Base-by-base conservation (phyloP, 108 stramenopile species). In the Pseudonitzschia multiseries region DNA sequence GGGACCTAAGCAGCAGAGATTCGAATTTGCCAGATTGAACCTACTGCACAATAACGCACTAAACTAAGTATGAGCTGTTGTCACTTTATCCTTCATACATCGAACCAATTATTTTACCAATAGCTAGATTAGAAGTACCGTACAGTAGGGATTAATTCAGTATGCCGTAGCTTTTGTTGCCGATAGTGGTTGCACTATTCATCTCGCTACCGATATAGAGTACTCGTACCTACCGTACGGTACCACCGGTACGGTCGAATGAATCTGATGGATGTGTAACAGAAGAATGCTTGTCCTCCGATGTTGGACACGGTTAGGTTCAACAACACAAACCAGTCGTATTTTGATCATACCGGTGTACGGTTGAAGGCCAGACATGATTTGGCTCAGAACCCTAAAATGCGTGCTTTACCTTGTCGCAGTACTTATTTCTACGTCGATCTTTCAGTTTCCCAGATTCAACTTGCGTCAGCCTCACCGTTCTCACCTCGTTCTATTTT, bases 1-100 rank as follows among this genome's bases (percentile, higher is more conserved):
- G 52, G 69, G 65, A 70, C 43, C 70, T 77, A 77, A 77, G 76
- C 76, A 77, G 76, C 22, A 62, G 42, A 43, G 63, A 70, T 70
- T 77, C 76, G 70, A 69, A 53, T 62, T 69, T 77, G 76, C 76
- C 63, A 43, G 4, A 61, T 70, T 57, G 41, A 69, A 77, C 26
- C 63, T 53, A 70, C 76, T 77, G 76, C 76, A 77, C 27, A 21
- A 41, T 24, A 56, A 56, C 2, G 4, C 46, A 48, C 46, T 48
- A 48, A 48, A 48, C 32, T 31, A 60, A 60, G 12, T 22, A 33
- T 17, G 59, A 33, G 32, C 29, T 13, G 2, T 60, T 31, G 12
- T 27, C 54, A 56, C 26, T 27, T 26, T 6, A 56, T 26, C 6
- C 54, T 6, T 6, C 2, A 36, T 6, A 5, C 36, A 36, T 36